Evolutionary conservation across 257 asterid species (phyloP), one percentile per base, ranked within the genome.

Genomic region (Schizonepeta tenuifolia): DNA sequence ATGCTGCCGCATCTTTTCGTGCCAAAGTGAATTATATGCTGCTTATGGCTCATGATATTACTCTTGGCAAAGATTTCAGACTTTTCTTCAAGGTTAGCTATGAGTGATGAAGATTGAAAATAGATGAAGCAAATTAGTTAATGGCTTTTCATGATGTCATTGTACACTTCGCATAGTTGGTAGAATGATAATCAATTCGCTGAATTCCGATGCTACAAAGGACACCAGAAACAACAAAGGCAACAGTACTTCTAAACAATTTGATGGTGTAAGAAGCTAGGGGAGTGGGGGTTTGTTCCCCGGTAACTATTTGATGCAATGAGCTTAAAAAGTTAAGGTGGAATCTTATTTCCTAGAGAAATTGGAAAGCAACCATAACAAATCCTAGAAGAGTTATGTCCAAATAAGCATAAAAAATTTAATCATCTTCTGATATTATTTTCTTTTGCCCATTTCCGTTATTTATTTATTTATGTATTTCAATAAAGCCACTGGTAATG

Each of bases 1-100:
- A 81, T 77, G 95, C 98, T 67, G 97, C 97, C 26, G 93, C 95
- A 69, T 91, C 98, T 56, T 94, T 94, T 77, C 98, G 97, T 78
- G 95, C 84, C 64, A 91, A 94, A 88, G 81, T 86, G 61, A 94
- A 94, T 79, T 92, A 86, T 78, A 75, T 89, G 92, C 88, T 94
- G 75, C 96, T 91, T 78, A 87, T 94, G 99, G 98, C 99, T 72
- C 98, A 94, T 77, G 98, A 94, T 83, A 89, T 94, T 74, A 86
- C 97, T 75, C 93, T 89, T 49, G 99, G 97, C 78, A 94, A 89
- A 82, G 99, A 94, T 80, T 94, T 94, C 82, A 83, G 85, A 75
- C 93, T 91, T 75, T 94, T 94, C 76, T 87, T 94, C 85, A 89
- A 84, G 99, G 99, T 91, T 73, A 75, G 88, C 80, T 58, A 46